Evolutionary conservation across 495 filamentous ascomycete genomes (phyloP).

Genomic region (Penicillium pancosmium): DNA sequence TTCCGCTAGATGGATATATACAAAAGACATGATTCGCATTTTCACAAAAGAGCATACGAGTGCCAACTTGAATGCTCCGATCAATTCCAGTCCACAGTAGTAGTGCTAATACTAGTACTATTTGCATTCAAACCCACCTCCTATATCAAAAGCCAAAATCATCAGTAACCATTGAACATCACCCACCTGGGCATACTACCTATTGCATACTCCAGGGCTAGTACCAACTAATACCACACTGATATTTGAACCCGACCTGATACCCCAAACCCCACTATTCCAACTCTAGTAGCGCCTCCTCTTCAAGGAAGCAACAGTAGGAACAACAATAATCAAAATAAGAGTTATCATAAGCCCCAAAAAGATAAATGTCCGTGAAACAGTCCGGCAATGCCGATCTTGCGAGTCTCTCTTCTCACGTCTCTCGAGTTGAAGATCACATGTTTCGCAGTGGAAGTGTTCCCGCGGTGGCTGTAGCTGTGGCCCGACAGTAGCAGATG

Average conservation of each 20-base stretch:
- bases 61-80: neutral
- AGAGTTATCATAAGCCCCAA: neutral
- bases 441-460: constrained; percentile 1
- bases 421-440: neutral
- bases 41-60: neutral
- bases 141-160: too few species aligned
- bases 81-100: neutral
- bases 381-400: neutral
- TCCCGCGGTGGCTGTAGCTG: neutral
- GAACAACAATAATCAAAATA: neutral
- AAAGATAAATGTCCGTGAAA: neutral
- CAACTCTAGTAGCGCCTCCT: neutral
- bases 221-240: too few species aligned
- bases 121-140: neutral
- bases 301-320: neutral
- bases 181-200: too few species aligned
- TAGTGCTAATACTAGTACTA: too few species aligned
- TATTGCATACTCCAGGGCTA: too few species aligned
- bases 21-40: neutral
- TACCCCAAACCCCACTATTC: neutral
- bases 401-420: neutral
- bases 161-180: too few species aligned
- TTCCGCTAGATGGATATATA: constrained; percentile 5
- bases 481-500: neutral
- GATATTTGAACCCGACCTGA: neutral